Conservation (phyloP, 2,329 filamentous ascomycete genomes). For the Venturia oleaginea region DNA sequence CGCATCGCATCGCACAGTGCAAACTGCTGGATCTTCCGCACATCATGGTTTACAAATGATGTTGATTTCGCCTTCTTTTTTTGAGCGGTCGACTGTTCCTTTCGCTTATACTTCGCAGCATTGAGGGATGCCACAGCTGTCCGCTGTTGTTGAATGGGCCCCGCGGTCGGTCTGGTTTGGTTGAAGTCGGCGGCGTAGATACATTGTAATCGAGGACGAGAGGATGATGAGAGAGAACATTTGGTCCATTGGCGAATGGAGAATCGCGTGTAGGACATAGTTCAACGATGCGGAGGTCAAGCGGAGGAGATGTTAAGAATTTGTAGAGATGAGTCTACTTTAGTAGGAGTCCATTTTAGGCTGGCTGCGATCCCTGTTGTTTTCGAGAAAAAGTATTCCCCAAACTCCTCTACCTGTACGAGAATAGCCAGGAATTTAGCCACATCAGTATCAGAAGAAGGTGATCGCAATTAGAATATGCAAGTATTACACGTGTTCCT, state of each 20-base stretch:
- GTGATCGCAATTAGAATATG: background rate
- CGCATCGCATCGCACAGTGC: constrained; percentile 88
- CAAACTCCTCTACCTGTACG: background rate
- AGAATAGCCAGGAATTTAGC: background rate
- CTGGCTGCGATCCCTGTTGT: background rate
- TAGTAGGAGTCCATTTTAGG: background rate
- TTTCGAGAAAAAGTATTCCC: background rate
- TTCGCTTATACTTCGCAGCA: constrained; percentile 31
- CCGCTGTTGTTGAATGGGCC: constrained; percentile 30
- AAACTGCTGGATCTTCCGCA: constrained; percentile 62
- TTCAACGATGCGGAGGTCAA: background rate
- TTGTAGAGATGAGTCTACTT: background rate
- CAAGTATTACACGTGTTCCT: background rate
- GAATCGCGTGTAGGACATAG: constrained; percentile 6
- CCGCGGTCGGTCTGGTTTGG: background rate
- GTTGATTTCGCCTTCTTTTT: constrained; percentile 55
- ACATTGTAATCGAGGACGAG: constrained; percentile 8
- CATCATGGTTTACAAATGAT: constrained; percentile 53
- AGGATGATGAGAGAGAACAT: background rate
- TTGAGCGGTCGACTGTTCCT: constrained; percentile 35
- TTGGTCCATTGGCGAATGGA: constrained; percentile 11
- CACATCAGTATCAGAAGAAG: too few relatives aligned
- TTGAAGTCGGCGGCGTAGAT: background rate
- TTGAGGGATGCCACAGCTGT: constrained; percentile 29
- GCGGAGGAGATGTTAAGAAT: constrained; percentile 5